Conservation (phyloP, 192 early-diverging fungal species). For the Dimargaris xerosporica region DNA sequence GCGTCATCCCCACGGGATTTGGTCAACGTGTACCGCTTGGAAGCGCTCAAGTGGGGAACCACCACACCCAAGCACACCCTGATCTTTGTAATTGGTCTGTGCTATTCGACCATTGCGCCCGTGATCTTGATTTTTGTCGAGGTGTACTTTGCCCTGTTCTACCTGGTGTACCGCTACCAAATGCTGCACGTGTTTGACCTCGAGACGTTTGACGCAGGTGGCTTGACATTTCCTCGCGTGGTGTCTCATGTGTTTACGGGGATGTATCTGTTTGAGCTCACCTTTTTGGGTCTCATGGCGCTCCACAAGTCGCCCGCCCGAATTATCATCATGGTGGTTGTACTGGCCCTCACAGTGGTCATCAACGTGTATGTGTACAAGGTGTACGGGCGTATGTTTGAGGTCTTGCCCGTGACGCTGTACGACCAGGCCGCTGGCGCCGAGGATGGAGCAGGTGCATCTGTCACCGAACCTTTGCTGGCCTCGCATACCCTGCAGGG, state of each 20-base stretch:
- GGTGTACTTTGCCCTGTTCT: slow-evolving; percentile 55
- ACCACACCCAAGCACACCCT: slow-evolving; percentile 51
- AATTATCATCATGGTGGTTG: slow-evolving; percentile 27
- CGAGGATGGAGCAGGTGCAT: not conserved
- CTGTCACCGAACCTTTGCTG: not conserved
- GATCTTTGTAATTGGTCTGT: slow-evolving; percentile 56
- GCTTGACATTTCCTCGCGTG: slow-evolving; percentile 42
- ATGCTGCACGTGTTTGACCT: slow-evolving; percentile 62
- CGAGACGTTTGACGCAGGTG: slow-evolving; percentile 33
- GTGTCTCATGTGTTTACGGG: slow-evolving; percentile 47
- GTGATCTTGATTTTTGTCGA: slow-evolving; percentile 58
- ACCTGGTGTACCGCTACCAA: slow-evolving; percentile 66
- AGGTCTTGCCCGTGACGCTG: slow-evolving; percentile 28
- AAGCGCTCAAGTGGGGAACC: slow-evolving; percentile 36
- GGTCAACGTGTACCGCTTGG: slow-evolving; percentile 30
- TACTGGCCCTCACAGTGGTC: slow-evolving; percentile 31
- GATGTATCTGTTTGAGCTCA: slow-evolving; percentile 55
- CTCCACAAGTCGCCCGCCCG: slow-evolving; percentile 30
- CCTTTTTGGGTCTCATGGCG: slow-evolving; percentile 55
- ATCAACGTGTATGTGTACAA: slow-evolving; percentile 36
- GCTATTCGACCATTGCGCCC: slow-evolving; percentile 68
- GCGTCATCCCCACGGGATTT: slow-evolving; percentile 62
- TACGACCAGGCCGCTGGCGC: slow-evolving; percentile 13
- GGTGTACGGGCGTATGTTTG: slow-evolving; percentile 38
- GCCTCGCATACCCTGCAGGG: not conserved